A percentile compares a stretch with the other conserved stretches of the same genome.
These are phyloP conservation scores for Neurospora sp. DNA, from an alignment of 495 filamentous ascomycete species.

Conservation along the genomic window DNA sequence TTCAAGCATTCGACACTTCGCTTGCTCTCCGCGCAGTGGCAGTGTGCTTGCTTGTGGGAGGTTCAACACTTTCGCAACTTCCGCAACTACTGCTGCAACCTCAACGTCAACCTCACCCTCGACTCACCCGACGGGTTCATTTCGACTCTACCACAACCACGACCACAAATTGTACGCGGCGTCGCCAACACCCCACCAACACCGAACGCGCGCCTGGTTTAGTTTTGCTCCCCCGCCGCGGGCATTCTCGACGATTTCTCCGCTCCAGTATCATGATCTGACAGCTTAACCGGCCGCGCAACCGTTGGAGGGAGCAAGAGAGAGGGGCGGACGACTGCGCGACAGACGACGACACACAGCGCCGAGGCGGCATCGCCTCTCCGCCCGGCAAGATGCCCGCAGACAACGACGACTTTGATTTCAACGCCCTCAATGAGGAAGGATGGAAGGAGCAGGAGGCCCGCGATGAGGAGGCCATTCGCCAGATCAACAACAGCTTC, in stretches of 20 bases:
- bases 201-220: background rate
- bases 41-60: background rate
- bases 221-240: background rate
- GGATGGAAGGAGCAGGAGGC: conserved; percentile 19
- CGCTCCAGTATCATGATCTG: conserved; percentile 13
- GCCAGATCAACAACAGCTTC: conserved; percentile 7
- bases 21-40: background rate
- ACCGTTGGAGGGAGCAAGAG: conserved; percentile 11
- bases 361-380: background rate
- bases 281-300: conserved; percentile 8
- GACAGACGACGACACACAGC: conserved; percentile 1
- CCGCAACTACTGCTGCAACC: background rate
- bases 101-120: background rate
- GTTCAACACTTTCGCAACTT: background rate
- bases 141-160: background rate
- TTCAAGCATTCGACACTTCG: background rate
- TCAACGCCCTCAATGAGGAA: conserved; percentile 13
- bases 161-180: background rate
- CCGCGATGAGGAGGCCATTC: conserved; percentile 17
- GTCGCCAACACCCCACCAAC: background rate
- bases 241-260: background rate
- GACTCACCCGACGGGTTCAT: background rate
- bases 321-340: conserved; percentile 3
- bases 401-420: conserved; percentile 12
- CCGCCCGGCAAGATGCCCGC: conserved; percentile 12